These are phyloP conservation scores for Fusarium robinianum DNA, from an alignment of 2,329 filamentous ascomycete genomes.

Conservation along the genomic window DNA sequence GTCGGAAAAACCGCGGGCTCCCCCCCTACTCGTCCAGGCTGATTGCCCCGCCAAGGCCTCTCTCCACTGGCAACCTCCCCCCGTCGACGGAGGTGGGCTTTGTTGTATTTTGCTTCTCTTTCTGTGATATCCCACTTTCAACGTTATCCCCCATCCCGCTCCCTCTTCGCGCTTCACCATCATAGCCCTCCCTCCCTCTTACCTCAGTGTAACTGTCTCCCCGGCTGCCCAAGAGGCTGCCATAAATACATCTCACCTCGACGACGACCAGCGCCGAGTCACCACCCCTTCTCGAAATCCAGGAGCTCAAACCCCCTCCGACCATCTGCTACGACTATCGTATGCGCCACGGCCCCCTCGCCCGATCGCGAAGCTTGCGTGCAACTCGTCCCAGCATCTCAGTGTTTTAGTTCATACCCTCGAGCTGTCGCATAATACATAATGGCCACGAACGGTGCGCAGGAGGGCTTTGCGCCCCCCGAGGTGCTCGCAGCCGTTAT, in stretches of 20 bases:
- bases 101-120: conserved; percentile 36
- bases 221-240: conserved; percentile 10
- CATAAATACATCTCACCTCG: conserved; percentile 10
- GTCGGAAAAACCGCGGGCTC: conserved; percentile 41
- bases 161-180: conserved; percentile 14
- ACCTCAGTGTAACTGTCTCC: conserved; percentile 14
- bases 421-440: conserved; percentile 20
- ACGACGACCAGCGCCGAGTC: conserved; percentile 5
- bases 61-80: conserved; percentile 30
- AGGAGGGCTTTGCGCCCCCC: conserved; percentile 74
- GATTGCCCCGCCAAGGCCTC: conserved; percentile 42
- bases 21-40: conserved; percentile 17
- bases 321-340: conserved; percentile 28
- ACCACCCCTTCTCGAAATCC: conserved; percentile 12
- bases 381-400: conserved; percentile 8
- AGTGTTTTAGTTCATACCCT: neutral
- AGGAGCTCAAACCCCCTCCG: conserved; percentile 8
- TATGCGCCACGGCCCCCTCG: conserved; percentile 32
- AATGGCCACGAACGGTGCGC: conserved; percentile 70
- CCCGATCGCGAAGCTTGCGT: conserved; percentile 29
- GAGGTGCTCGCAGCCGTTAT: conserved; percentile 83
- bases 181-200: conserved; percentile 11
- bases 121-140: conserved; percentile 32
- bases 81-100: conserved; percentile 30
- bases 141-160: conserved; percentile 25